Conservation (phyloP, 1,284 basidiomycete species). For the Hymenochaete sp. region DNA sequence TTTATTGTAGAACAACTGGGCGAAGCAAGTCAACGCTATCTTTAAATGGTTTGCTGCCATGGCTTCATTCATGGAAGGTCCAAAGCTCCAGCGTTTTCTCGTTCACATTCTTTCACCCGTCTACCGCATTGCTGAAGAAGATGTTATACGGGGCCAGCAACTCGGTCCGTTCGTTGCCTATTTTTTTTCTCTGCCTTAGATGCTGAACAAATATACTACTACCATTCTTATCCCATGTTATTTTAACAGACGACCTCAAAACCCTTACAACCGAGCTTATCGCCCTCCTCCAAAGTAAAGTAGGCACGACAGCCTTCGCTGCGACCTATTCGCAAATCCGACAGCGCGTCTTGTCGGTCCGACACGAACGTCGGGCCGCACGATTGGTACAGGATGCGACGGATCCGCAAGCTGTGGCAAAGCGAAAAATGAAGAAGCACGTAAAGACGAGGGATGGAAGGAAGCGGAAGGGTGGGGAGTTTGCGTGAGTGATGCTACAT, state of each 20-base stretch:
- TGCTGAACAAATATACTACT: neutral
- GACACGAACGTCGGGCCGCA: conserved; percentile 65
- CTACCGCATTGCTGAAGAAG: conserved; percentile 83
- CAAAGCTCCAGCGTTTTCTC: conserved; percentile 58
- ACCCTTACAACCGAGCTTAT: conserved; percentile 78
- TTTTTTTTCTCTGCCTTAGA: neutral
- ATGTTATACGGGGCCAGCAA: conserved; percentile 64
- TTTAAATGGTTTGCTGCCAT: conserved; percentile 95
- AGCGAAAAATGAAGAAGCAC: conserved; percentile 62
- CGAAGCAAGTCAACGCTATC: conserved; percentile 69
- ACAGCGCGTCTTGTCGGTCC: conserved; percentile 58
- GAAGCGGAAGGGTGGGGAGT: conserved; percentile 63
- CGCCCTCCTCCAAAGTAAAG: conserved; percentile 79
- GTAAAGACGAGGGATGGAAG: conserved; percentile 70
- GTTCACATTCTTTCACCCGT: conserved; percentile 82
- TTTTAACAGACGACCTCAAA: conserved; percentile 68
- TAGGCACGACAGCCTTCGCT: conserved; percentile 79
- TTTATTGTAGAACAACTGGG: conserved; percentile 52
- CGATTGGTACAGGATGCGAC: conserved; percentile 54
- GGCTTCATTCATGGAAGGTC: conserved; percentile 57
- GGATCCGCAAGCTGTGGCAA: conserved; percentile 72
- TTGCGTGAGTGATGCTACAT: conserved; percentile 39
- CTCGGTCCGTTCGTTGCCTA: conserved; percentile 47
- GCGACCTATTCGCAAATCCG: conserved; percentile 73
- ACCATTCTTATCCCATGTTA: neutral